A percentile compares a stretch with the other conserved stretches of the same genome.
Evolutionary conservation across 2,329 filamentous ascomycete genomes (phyloP).

Genomic region (Verticillium albo-atrum): DNA sequence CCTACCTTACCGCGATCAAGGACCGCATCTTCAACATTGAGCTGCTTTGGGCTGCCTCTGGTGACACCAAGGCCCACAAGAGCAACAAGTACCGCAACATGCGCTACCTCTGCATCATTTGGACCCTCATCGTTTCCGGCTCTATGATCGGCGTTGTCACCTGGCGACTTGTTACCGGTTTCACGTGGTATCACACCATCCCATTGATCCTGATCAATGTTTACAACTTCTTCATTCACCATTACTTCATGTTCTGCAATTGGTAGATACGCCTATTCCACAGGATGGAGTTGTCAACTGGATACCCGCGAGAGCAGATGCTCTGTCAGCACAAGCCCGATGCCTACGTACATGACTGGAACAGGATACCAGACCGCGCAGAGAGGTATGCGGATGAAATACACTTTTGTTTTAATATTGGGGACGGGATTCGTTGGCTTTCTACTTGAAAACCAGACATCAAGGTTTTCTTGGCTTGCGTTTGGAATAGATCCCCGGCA

Average conservation of each 20-base stretch:
- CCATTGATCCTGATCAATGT: slow-evolving; percentile 30
- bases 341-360: not conserved
- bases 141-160: slow-evolving; percentile 27
- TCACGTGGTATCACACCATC: slow-evolving; percentile 33
- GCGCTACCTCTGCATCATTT: slow-evolving; percentile 31
- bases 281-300: not conserved
- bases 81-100: slow-evolving; percentile 38
- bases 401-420: not conserved
- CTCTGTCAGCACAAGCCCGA: not conserved
- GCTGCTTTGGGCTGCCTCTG: slow-evolving; percentile 32
- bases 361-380: not conserved
- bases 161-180: slow-evolving; percentile 25
- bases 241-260: slow-evolving; percentile 31
- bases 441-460: not conserved
- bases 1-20: slow-evolving; percentile 36
- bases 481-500: not conserved
- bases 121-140: slow-evolving; percentile 26
- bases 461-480: not conserved
- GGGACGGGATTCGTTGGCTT: not conserved
- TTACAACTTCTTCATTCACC: slow-evolving; percentile 33
- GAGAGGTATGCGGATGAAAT: not conserved
- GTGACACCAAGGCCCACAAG: slow-evolving; percentile 34
- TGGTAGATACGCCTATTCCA: slow-evolving; percentile 11
- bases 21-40: slow-evolving; percentile 32
- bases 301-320: not conserved